Evolutionary conservation across 805 yeast genomes (phyloP).

Genomic region (Alloascoidea africana): DNA sequence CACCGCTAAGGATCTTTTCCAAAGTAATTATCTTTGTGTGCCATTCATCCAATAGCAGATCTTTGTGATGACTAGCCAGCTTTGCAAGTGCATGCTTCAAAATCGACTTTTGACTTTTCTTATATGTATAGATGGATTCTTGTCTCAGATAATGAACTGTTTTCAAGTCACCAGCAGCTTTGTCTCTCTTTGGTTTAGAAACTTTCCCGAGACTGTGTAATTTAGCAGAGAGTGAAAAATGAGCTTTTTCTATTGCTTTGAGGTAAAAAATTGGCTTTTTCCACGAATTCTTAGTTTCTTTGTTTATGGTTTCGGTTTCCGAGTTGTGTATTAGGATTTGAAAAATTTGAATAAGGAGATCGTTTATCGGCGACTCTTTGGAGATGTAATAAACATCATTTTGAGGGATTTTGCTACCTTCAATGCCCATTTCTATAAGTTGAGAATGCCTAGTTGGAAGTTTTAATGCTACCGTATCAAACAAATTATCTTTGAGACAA

Average conservation of each 20-base stretch:
- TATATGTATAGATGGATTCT: background rate
- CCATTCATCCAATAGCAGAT: background rate
- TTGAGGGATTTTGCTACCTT: background rate
- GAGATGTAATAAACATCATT: background rate
- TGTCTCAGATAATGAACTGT: background rate
- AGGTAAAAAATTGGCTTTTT: background rate
- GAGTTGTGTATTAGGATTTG: background rate
- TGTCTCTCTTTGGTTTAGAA: too few species aligned
- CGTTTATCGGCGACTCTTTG: background rate
- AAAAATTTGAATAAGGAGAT: background rate
- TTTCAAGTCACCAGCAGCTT: background rate
- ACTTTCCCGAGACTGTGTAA: background rate
- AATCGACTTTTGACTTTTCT: background rate
- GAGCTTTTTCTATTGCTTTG: background rate
- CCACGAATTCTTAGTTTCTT: background rate
- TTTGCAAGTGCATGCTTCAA: background rate
- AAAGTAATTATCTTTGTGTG: background rate
- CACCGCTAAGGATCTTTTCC: background rate
- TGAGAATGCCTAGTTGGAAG: conserved; percentile 20
- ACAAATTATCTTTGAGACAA: conserved; percentile 35
- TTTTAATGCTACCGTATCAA: conserved; percentile 44
- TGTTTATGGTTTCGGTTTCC: background rate
- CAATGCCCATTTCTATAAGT: background rate
- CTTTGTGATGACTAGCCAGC: too few species aligned
- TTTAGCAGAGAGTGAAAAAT: background rate